Evolutionary conservation across 2,329 filamentous ascomycete species (phyloP).

Genomic region (Fusarium oligoseptatum): DNA sequence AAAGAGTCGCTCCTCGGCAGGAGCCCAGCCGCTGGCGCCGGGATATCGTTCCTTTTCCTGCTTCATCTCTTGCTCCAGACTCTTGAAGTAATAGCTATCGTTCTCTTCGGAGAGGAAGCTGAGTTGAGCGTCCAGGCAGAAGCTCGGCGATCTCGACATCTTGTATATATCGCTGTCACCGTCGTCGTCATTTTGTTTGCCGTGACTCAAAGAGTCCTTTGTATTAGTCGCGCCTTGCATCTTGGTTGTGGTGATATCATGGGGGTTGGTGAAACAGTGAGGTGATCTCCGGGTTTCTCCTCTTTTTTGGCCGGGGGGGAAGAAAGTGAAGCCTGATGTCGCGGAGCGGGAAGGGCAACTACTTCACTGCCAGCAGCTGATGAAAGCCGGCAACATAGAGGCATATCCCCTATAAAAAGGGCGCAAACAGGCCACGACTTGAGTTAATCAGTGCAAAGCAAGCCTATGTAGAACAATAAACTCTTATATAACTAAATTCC

Average conservation of each 20-base stretch:
- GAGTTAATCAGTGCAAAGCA: neutral
- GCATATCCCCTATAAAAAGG: constrained; percentile 7
- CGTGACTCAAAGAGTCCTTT: constrained; percentile 23
- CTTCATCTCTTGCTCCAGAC: constrained; percentile 55
- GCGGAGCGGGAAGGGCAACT: constrained; percentile 9
- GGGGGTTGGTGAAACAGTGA: neutral
- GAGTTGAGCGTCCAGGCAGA: constrained; percentile 10
- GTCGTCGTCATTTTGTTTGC: constrained; percentile 5
- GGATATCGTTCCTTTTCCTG: constrained; percentile 58
- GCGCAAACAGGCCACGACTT: neutral
- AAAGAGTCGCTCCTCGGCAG: constrained; percentile 61
- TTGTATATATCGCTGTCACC: constrained; percentile 15
- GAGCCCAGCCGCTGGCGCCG: constrained; percentile 63
- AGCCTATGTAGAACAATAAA: neutral
- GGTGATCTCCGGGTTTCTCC: neutral
- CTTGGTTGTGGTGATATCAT: constrained; percentile 3
- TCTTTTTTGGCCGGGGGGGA: neutral
- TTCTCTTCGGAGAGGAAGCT: constrained; percentile 20
- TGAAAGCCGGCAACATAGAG: neutral
- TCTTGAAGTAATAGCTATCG: constrained; percentile 9
- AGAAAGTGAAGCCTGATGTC: constrained; percentile 19
- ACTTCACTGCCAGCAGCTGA: constrained; percentile 24
- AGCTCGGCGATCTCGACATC: constrained; percentile 21
- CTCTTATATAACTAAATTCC: neutral
- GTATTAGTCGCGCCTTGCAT: constrained; percentile 20